These are phyloP conservation scores for Sinapis alba DNA, from an alignment of 441 rosid species.

Conservation along the genomic window DNA sequence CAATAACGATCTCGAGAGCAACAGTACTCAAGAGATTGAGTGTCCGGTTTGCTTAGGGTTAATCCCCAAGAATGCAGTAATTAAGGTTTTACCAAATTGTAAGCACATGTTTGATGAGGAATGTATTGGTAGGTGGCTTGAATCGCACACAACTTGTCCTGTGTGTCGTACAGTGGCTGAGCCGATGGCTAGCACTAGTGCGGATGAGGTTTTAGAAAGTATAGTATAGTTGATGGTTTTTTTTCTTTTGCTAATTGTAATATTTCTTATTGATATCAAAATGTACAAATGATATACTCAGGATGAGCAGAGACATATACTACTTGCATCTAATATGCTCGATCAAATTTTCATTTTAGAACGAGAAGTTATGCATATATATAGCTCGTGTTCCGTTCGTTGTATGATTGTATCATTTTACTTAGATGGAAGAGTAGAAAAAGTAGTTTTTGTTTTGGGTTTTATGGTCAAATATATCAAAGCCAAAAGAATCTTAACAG, in stretches of 20 bases:
- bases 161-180: slow-evolving; percentile 51
- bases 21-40: slow-evolving; percentile 41
- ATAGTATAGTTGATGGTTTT: slow-evolving; percentile 25
- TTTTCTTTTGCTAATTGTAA: slow-evolving; percentile 9
- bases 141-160: slow-evolving; percentile 59
- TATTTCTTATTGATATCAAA: slow-evolving; percentile 6
- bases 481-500: background rate
- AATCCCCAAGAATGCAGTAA: slow-evolving; percentile 38
- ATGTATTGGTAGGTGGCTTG: slow-evolving; percentile 59
- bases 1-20: slow-evolving; percentile 20
- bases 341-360: background rate
- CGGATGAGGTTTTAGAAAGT: slow-evolving; percentile 23
- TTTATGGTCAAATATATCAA: background rate
- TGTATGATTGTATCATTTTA: background rate
- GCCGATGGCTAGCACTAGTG: slow-evolving; percentile 29
- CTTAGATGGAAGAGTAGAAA: background rate
- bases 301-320: slow-evolving; percentile 3
- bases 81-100: slow-evolving; percentile 59
- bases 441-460: background rate
- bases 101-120: slow-evolving; percentile 61
- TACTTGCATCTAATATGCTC: background rate
- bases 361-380: background rate
- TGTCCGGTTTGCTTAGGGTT: slow-evolving; percentile 60
- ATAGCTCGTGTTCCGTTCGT: background rate
- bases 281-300: slow-evolving; percentile 11